Percentiles rank a stretch among this genome's conserved stretches.
Evolutionary conservation across 139 green algal species (phyloP).

Genomic region (Tetradesmus lagerheimii): DNA sequence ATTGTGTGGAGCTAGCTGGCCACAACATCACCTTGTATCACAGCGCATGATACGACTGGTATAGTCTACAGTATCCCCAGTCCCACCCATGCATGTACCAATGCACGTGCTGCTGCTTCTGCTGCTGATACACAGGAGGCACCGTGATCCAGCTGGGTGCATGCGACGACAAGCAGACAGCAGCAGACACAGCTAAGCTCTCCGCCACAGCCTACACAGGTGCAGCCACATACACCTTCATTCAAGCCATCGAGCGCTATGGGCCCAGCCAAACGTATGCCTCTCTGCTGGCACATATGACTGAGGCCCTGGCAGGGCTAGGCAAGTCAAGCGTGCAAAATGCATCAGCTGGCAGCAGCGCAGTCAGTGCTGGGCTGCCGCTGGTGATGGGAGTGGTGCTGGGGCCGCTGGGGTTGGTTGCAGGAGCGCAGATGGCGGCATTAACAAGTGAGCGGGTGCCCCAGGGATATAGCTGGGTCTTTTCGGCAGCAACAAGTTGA

Average conservation of each 20-base stretch:
- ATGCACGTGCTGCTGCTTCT: not conserved
- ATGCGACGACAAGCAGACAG: conserved; percentile 30
- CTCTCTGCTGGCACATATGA: conserved; percentile 22
- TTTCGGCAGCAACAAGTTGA: no score
- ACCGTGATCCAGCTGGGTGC: conserved; percentile 30
- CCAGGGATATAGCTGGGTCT: no score
- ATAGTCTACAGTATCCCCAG: no score
- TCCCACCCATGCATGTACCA: not conserved
- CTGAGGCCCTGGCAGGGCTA: not conserved
- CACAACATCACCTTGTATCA: no score
- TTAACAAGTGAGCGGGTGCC: not conserved
- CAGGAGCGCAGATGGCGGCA: conserved; percentile 1
- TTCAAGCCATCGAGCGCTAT: conserved; percentile 19
- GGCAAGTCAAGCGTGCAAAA: not conserved
- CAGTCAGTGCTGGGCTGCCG: not conserved
- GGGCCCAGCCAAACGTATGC: conserved; percentile 27
- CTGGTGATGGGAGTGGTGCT: conserved; percentile 3
- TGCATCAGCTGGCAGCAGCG: not conserved
- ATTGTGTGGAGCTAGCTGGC: no score
- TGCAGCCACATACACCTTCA: conserved; percentile 46
- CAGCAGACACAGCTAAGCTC: conserved; percentile 35
- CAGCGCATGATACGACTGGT: no score
- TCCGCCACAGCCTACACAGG: conserved; percentile 33
- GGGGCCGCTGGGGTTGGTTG: conserved; percentile 21
- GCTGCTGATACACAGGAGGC: conserved; percentile 9